Base-by-base conservation (phyloP, 1,284 basidiomycete species). In the Microbotryum silenes-acaulis region DNA sequence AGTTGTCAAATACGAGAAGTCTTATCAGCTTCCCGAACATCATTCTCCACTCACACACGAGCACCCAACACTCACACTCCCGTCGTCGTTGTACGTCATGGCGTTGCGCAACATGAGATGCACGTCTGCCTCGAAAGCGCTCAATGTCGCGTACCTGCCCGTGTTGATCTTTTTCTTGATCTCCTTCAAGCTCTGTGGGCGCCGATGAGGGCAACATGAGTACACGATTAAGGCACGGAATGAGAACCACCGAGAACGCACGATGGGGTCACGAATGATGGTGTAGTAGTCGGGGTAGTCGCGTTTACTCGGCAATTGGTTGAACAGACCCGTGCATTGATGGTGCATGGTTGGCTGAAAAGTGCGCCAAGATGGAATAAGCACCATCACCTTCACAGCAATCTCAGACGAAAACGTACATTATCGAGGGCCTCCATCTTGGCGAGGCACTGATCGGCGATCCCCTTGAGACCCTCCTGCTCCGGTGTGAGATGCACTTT, bases 211-310 rank as follows among this genome's bases (percentile, higher is more conserved):
- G 4, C n/a, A 10, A 25, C 31, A 9, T 18, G 51, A 18, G 29
- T 18, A 33, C 21, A 14, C 18, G 6, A 45, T 49, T 25, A 14
- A 8, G 8, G 20, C 16, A 33, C 4, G 23, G 6, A 7, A 16
- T 8, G n/a, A 14, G 2, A 21, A 20, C 29, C 4, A 33, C 8
- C 23, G 2, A 33, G 1, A 16, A 54, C 66, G 49, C 16, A 68
- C 65, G 70, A 97, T 96, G 1, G 93, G 94, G 57, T 79, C 77
- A 33, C 75, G 75, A 71, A 86, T 85, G 69, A 85, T 76, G 52
- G 83, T 79, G 74, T 91, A 92, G 75, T 97, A 97, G 72, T 96
- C 90, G 8, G 91, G 90, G 74, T 96, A 97, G 66, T 88, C 85
- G 82, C 88, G 71, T 65, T 72, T 72, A 50, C 71, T 72, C 42